These are phyloP conservation scores for Rhypophila decipiens DNA, from an alignment of 495 filamentous ascomycete species.

Conservation along the genomic window DNA sequence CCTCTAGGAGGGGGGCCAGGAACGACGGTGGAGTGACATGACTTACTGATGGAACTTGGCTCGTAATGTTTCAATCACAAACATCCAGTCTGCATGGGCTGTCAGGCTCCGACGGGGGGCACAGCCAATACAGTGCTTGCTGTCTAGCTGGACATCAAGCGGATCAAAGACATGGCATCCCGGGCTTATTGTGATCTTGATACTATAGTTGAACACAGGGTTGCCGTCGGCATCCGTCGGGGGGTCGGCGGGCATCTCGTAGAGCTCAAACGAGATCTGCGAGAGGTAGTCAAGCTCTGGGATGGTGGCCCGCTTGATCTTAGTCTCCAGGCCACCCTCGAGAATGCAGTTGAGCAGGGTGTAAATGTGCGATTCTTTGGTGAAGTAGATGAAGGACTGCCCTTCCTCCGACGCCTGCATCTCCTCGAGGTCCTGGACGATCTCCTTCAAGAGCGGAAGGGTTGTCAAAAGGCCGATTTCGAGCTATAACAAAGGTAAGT, in stretches of 20 bases:
- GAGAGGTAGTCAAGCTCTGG: constrained; percentile 97
- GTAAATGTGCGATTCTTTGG: constrained; percentile 98
- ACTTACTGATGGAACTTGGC: constrained; percentile 90
- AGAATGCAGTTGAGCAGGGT: constrained; percentile 96
- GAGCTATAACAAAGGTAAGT: constrained; percentile 37
- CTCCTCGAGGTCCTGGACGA: constrained; percentile 94
- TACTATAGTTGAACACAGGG: constrained; percentile 78
- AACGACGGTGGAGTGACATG: background rate
- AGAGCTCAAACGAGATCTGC: constrained; percentile 95
- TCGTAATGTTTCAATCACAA: constrained; percentile 85
- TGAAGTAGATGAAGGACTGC: constrained; percentile 97
- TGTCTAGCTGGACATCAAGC: constrained; percentile 90
- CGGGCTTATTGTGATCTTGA: constrained; percentile 90
- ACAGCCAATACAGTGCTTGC: constrained; percentile 88
- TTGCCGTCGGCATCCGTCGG: constrained; percentile 32
- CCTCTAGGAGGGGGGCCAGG: background rate
- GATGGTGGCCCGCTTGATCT: constrained; percentile 81
- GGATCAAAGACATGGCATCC: constrained; percentile 95
- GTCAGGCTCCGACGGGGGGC: constrained; percentile 84
- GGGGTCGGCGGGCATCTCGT: constrained; percentile 78
- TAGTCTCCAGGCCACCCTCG: constrained; percentile 90
- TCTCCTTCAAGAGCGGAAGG: constrained; percentile 86
- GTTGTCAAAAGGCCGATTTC: constrained; percentile 95
- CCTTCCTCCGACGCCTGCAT: constrained; percentile 89
- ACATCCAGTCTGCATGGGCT: constrained; percentile 90